A percentile compares a stretch with the other conserved stretches of the same genome.
Evolutionary conservation across 352 stramenopile species (phyloP).

Genomic region (Nothophytophthora sp.): DNA sequence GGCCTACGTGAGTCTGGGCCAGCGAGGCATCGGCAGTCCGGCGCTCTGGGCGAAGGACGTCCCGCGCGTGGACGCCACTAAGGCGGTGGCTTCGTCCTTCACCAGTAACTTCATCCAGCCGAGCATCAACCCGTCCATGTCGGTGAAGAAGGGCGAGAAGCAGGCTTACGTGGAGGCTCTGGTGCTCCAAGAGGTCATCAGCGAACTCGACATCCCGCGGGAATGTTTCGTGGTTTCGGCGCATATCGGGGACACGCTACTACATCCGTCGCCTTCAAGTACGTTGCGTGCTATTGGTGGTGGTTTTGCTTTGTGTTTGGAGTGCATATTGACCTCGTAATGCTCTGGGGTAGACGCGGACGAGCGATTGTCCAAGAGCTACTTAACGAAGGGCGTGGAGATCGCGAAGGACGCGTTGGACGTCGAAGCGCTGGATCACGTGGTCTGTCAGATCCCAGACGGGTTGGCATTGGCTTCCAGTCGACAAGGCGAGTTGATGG

Average conservation of each 20-base stretch:
- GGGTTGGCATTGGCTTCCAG: conserved; percentile 25
- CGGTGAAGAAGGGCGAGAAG: conserved; percentile 33
- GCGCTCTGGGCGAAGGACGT: conserved; percentile 74
- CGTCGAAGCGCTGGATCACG: conserved; percentile 67
- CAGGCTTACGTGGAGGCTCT: conserved; percentile 74
- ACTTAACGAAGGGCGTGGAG: conserved; percentile 49
- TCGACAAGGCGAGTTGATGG: conserved; percentile 28
- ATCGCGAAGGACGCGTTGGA: conserved; percentile 50
- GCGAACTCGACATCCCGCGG: conserved; percentile 59
- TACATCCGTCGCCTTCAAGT: conserved; percentile 31
- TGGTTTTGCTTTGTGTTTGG: not conserved
- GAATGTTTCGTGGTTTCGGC: conserved; percentile 65
- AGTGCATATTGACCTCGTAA: too few species aligned
- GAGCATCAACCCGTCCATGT: conserved; percentile 47
- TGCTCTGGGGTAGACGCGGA: conserved; percentile 18
- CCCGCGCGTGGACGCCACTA: conserved; percentile 61
- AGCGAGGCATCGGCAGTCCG: conserved; percentile 56
- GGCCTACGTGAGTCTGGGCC: conserved; percentile 23
- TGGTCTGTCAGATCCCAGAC: conserved; percentile 63
- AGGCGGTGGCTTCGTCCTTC: conserved; percentile 34
- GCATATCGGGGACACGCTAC: conserved; percentile 53
- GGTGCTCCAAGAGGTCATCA: conserved; percentile 60
- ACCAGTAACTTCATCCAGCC: conserved; percentile 70
- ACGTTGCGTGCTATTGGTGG: not conserved
- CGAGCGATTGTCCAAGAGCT: conserved; percentile 36